Conservation (phyloP, 192 early-diverging fungal species). For the Radiomyces spectabilis region DNA sequence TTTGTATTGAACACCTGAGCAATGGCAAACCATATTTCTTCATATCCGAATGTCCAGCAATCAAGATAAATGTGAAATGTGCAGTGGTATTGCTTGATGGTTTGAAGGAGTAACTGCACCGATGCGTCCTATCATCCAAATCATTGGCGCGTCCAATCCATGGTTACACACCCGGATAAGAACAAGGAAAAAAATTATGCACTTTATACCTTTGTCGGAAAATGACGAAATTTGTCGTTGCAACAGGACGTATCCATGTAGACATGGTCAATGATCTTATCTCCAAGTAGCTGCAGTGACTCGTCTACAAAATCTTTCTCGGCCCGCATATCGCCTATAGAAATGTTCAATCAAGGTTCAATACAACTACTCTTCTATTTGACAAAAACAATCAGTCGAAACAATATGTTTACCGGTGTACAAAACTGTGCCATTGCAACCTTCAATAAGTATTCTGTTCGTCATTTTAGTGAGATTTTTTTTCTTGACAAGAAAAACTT, state of each 20-base stretch:
- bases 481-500: background rate
- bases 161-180: too few relatives aligned
- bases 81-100: constrained; percentile 18
- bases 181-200: too few relatives aligned
- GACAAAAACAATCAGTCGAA: too few relatives aligned
- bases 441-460: constrained; percentile 27
- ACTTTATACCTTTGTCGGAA: constrained; percentile 33
- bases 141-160: background rate
- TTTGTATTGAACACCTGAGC: constrained; percentile 30
- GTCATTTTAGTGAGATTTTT: background rate
- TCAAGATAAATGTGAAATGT: constrained; percentile 32
- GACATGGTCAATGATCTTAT: constrained; percentile 24
- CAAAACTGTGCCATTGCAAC: constrained; percentile 20
- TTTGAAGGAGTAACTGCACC: constrained; percentile 19
- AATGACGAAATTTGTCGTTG: constrained; percentile 17
- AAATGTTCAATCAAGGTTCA: background rate
- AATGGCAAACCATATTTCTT: constrained; percentile 38
- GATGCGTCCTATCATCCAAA: constrained; percentile 8
- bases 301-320: constrained; percentile 20
- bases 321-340: constrained; percentile 28
- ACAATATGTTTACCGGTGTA: constrained; percentile 17
- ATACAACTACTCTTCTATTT: background rate
- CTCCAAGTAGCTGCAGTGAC: constrained; percentile 7
- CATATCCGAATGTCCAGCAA: constrained; percentile 38
- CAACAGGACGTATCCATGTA: constrained; percentile 48